Evolutionary conservation across 2,329 filamentous ascomycete genomes (phyloP).

Genomic region (Conoideocrella luteorostrata): DNA sequence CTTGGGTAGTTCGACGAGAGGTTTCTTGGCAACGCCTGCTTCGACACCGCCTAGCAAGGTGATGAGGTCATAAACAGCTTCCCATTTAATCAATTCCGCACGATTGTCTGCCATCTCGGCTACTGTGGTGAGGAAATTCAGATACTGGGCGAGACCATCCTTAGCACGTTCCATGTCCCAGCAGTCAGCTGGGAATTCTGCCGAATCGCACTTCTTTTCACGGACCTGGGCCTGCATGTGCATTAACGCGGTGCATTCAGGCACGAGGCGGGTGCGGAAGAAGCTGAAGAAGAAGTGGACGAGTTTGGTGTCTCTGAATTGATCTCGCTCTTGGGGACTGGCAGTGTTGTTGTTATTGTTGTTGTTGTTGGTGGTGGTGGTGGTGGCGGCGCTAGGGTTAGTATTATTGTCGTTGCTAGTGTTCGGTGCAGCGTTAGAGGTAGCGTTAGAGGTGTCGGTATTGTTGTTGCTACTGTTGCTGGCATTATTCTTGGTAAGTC

Average conservation of each 20-base stretch:
- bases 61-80: conserved; percentile 82
- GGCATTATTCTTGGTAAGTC: conserved; percentile 21
- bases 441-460: conserved; percentile 12
- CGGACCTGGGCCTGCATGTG: conserved; percentile 88
- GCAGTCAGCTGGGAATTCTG: conserved; percentile 87
- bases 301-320: conserved; percentile 50
- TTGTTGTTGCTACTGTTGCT: conserved; percentile 20
- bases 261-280: conserved; percentile 87
- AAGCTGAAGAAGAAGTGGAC: conserved; percentile 90
- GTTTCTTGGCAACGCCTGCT: conserved; percentile 77
- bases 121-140: conserved; percentile 87
- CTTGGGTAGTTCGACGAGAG: conserved; percentile 46
- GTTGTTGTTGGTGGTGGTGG: conserved; percentile 23
- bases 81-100: conserved; percentile 82
- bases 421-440: conserved; percentile 24
- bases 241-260: conserved; percentile 90
- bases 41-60: conserved; percentile 83
- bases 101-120: conserved; percentile 82
- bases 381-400: neutral
- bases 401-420: conserved; percentile 24
- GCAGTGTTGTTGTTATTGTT: conserved; percentile 25
- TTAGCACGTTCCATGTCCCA: conserved; percentile 99
- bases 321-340: conserved; percentile 37
- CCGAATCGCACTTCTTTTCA: conserved; percentile 64
- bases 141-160: conserved; percentile 87